Evolutionary conservation across 2,329 filamentous ascomycete species (phyloP).

Genomic region (Talaromyces verruculosus): DNA sequence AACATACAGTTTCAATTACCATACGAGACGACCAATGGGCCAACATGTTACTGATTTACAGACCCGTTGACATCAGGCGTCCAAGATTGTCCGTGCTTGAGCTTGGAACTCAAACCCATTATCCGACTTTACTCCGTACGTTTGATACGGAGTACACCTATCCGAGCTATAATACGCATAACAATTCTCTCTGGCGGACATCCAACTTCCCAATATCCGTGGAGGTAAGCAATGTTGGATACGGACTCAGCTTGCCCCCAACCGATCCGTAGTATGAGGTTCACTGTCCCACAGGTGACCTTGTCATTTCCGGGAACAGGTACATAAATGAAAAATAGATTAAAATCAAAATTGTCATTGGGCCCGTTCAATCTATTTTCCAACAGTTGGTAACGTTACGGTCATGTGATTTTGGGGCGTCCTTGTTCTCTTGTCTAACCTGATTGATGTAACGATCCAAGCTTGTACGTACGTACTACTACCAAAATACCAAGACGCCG

Average conservation of each 20-base stretch:
- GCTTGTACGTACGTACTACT: no score
- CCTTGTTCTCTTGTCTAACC: background rate
- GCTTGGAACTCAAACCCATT: background rate
- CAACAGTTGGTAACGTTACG: slow-evolving; percentile 9
- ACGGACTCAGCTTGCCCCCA: background rate
- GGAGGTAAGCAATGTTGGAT: background rate
- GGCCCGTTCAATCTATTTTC: slow-evolving; percentile 1
- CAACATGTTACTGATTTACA: background rate
- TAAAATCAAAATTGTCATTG: background rate
- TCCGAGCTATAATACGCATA: background rate
- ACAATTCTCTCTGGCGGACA: background rate
- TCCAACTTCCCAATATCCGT: background rate
- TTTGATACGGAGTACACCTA: background rate
- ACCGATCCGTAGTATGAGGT: background rate
- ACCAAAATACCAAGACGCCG: slow-evolving; percentile 1
- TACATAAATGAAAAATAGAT: background rate
- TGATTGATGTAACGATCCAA: background rate
- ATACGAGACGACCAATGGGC: background rate
- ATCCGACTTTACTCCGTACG: background rate
- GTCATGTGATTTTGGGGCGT: slow-evolving; percentile 8
- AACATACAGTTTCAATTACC: background rate
- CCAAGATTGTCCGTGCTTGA: background rate
- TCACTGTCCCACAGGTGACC: background rate
- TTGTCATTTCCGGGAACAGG: background rate
- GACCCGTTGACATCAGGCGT: background rate